A percentile compares a stretch with the other conserved stretches of the same genome.
phyloP scores from a whole-genome alignment of 1,139 yeast species.

The Lodderomyces oxycetoniae region DNA sequence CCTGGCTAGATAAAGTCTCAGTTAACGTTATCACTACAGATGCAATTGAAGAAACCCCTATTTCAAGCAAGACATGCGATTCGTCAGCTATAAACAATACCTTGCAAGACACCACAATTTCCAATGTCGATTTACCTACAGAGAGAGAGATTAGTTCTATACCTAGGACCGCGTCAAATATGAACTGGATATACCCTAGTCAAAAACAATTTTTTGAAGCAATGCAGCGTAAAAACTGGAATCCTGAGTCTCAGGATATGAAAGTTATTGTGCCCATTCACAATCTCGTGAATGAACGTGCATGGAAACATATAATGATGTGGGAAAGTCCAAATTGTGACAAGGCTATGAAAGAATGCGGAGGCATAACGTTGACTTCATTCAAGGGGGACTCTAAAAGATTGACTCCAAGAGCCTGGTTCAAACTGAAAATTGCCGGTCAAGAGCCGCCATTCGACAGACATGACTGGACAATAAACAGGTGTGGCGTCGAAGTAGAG shows the following conservation, averaged over 20 bases:
- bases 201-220: slow-evolving; percentile 94
- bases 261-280: slow-evolving; percentile 88
- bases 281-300: slow-evolving; percentile 87
- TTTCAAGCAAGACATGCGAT: slow-evolving; percentile 32
- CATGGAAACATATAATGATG: slow-evolving; percentile 76
- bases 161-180: slow-evolving; percentile 63
- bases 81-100: slow-evolving; percentile 32
- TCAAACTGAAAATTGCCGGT: slow-evolving; percentile 58
- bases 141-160: slow-evolving; percentile 79
- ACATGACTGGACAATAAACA: slow-evolving; percentile 90
- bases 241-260: slow-evolving; percentile 82
- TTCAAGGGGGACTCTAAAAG: slow-evolving; percentile 87
- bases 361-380: slow-evolving; percentile 78
- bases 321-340: slow-evolving; percentile 75
- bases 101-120: slow-evolving; percentile 19
- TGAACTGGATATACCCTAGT: slow-evolving; percentile 92
- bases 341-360: slow-evolving; percentile 51
- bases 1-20: slow-evolving; percentile 48
- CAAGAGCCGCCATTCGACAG: slow-evolving; percentile 84
- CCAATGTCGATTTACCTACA: slow-evolving; percentile 45
- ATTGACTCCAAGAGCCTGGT: slow-evolving; percentile 84
- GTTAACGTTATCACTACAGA: slow-evolving; percentile 27
- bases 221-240: slow-evolving; percentile 87
- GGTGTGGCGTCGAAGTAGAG: slow-evolving; percentile 80
- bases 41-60: slow-evolving; percentile 34